phyloP scores from a whole-genome alignment of 2,329 filamentous ascomycete species.

The Beauveria pseudobassiana region DNA sequence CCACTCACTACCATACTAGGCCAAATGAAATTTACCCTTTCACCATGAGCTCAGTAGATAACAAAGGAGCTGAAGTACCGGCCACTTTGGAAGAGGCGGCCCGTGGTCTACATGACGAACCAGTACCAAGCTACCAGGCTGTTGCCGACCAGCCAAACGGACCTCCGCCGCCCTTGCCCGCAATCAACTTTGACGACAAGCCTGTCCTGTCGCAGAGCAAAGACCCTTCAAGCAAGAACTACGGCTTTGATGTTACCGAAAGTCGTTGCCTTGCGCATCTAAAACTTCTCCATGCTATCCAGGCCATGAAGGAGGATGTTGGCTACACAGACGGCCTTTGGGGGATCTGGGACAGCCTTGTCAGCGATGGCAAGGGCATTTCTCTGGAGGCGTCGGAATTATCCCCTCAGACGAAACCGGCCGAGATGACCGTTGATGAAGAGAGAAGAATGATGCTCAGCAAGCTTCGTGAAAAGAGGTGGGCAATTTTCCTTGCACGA shows the following conservation, averaged over 20 bases:
- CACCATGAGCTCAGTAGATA: background rate
- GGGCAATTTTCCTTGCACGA: slow-evolving; percentile 61
- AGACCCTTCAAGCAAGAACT: background rate
- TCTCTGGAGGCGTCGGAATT: background rate
- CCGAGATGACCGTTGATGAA: slow-evolving; percentile 23
- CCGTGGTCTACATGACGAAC: background rate
- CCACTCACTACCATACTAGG: background rate
- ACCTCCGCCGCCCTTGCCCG: background rate
- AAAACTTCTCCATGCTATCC: slow-evolving; percentile 62
- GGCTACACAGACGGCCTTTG: slow-evolving; percentile 62
- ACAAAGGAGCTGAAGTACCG: background rate
- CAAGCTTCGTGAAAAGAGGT: slow-evolving; percentile 61
- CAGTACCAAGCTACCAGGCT: background rate
- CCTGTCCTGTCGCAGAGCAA: background rate
- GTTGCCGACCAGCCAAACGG: background rate
- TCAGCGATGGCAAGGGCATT: slow-evolving; percentile 21
- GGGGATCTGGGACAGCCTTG: slow-evolving; percentile 44
- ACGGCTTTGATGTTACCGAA: slow-evolving; percentile 1
- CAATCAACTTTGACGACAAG: background rate
- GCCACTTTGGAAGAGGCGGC: background rate
- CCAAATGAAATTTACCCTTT: background rate
- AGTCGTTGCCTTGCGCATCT: slow-evolving; percentile 59
- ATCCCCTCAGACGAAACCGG: background rate
- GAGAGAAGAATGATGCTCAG: slow-evolving; percentile 30
- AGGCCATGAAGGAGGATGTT: slow-evolving; percentile 58